These are phyloP conservation scores for Fomitopsis pulvina DNA, from an alignment of 768 basidiomycete species.

Conservation along the genomic window DNA sequence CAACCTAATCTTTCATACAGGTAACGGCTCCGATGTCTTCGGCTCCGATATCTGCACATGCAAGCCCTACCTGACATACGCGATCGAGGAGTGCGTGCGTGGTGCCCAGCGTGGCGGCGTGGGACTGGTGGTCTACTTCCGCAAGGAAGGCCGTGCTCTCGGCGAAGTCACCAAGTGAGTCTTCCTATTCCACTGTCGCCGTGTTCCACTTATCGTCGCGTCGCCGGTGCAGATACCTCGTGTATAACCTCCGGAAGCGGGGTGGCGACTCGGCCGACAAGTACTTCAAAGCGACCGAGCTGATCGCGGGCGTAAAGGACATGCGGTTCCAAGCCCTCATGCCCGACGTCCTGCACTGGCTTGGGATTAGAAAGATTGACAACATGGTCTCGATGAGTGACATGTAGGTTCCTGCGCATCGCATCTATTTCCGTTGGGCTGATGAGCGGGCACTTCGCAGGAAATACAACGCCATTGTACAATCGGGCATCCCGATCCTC, in stretches of 20 bases:
- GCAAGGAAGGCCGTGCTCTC: slow-evolving; percentile 88
- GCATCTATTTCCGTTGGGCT: background rate
- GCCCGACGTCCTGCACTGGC: slow-evolving; percentile 95
- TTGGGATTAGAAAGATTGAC: slow-evolving; percentile 86
- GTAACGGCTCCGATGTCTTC: slow-evolving; percentile 94
- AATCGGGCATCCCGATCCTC: slow-evolving; percentile 77
- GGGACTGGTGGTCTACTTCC: slow-evolving; percentile 90
- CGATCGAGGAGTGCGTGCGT: slow-evolving; percentile 90
- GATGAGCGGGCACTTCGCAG: slow-evolving; percentile 27
- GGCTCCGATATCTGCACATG: slow-evolving; percentile 91
- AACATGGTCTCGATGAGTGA: slow-evolving; percentile 90
- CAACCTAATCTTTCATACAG: slow-evolving; percentile 26
- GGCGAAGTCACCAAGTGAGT: slow-evolving; percentile 88
- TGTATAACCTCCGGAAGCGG: slow-evolving; percentile 95
- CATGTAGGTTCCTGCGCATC: slow-evolving; percentile 39
- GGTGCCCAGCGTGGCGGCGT: slow-evolving; percentile 82
- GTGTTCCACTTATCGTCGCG: background rate
- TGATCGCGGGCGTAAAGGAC: slow-evolving; percentile 92
- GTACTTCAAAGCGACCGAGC: slow-evolving; percentile 92
- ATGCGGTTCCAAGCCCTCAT: slow-evolving; percentile 94
- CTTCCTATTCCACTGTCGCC: background rate
- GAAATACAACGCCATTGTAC: slow-evolving; percentile 94
- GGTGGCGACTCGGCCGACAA: slow-evolving; percentile 88
- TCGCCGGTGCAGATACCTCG: slow-evolving; percentile 70
- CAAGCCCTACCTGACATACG: slow-evolving; percentile 89